Evolutionary conservation across 352 stramenopile genomes (phyloP).

Genomic region (Globisporangium parvum): DNA sequence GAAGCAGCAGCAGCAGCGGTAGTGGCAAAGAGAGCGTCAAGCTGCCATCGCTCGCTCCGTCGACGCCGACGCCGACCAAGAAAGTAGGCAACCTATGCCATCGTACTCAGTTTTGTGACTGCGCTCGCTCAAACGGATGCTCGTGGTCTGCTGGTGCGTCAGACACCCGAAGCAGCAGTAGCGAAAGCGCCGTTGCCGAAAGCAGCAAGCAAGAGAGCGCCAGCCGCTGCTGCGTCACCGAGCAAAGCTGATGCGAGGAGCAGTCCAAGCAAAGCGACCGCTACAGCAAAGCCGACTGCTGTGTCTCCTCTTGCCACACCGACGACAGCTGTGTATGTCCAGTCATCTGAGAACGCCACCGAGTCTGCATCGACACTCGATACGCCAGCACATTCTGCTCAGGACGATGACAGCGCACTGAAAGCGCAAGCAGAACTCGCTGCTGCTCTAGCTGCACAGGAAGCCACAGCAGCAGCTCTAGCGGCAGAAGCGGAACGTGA

Average conservation of each 20-base stretch:
- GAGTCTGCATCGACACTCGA: no score
- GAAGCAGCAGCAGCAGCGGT: background rate
- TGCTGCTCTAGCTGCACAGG: background rate
- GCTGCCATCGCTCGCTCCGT: constrained; percentile 28
- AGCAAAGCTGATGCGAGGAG: constrained; percentile 3
- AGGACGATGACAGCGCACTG: background rate
- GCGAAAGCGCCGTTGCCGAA: background rate
- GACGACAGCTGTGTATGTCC: background rate
- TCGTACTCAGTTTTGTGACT: background rate
- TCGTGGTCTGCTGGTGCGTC: background rate
- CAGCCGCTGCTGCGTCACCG: background rate
- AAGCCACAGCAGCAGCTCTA: background rate
- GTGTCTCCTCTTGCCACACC: background rate
- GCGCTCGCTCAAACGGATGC: background rate
- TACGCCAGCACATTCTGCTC: no score
- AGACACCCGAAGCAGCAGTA: no score
- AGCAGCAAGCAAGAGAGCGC: background rate
- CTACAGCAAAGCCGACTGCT: background rate
- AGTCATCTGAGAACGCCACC: no score
- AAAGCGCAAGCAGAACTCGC: background rate
- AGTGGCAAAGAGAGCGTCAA: constrained; percentile 36
- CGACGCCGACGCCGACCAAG: constrained; percentile 22
- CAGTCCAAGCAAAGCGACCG: background rate
- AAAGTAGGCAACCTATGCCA: constrained; percentile 16
- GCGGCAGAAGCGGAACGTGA: constrained; percentile 24